Base-by-base conservation (phyloP, 805 yeast species). In the Wickerhamiella musiphila region DNA sequence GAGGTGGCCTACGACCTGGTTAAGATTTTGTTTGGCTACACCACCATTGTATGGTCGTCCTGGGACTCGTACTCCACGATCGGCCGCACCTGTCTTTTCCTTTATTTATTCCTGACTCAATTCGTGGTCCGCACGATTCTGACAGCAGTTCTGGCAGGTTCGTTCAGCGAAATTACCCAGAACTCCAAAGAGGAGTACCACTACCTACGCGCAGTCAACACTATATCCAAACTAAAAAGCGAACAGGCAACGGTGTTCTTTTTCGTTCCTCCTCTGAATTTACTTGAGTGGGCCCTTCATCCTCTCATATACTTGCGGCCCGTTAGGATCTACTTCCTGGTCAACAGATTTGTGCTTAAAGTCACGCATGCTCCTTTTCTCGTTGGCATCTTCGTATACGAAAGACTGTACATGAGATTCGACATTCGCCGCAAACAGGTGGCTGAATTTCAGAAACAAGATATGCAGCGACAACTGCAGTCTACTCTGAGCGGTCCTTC, bases 11-110 rank as follows among this genome's bases (percentile, higher is more conserved):
- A 61, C 43, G 68, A 63, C 36, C 56, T 66, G 56, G 47, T 67
- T 26, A 65, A 66, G 45, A 54, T 68, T 4, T 58, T 68, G 38
- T 68, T 67, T 44, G 74, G 74, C 1, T 68, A 63, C 45, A 68
- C 74, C 1, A 73, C 74, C 0, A 66, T 72, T 0, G 73, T 68
- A 3, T 68, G 74, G 74, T 56, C 58, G 28, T 63, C 61, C 33
- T 68, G 73, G 73, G 48, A 54, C 23, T 52, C 56, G 33, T 68
- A 64, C 41, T 60, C 66, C 25, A 39, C 49, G 2, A 45, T 66
- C 24, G 74, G 74, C 1, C 53, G 63, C 23, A 39, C 50, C n/a
- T 54, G 66, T 16, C 61, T 65, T 35, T 53, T 68, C 44, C 55
- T 63, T 12, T 68, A 65, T 43, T 53, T 68, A 18, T 67, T 67